phyloP scores from a whole-genome alignment of 1,139 yeast genomes.

The Lodderomyces margitis region DNA sequence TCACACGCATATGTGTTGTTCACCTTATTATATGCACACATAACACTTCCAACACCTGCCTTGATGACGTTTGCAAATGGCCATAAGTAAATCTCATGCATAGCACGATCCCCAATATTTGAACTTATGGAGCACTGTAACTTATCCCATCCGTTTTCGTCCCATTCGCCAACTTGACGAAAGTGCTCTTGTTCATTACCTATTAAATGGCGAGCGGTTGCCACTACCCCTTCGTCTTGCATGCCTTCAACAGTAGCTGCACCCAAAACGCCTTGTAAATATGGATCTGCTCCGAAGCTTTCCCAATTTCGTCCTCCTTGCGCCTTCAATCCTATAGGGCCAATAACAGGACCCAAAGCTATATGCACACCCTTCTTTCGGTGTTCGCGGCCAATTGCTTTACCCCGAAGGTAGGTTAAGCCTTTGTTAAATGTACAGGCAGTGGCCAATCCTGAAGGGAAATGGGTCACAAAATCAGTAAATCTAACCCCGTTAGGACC shows the following conservation, averaged over 20 bases:
- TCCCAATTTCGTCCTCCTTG: constrained; percentile 70
- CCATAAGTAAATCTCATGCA: constrained; percentile 65
- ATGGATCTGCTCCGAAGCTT: constrained; percentile 64
- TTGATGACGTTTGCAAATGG: constrained; percentile 64
- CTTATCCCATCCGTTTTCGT: constrained; percentile 44
- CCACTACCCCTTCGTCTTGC: constrained; percentile 58
- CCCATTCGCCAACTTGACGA: constrained; percentile 60
- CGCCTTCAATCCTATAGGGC: constrained; percentile 64
- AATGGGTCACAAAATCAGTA: constrained; percentile 56
- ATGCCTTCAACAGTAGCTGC: constrained; percentile 54
- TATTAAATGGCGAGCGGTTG: constrained; percentile 53
- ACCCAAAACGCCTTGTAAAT: constrained; percentile 56
- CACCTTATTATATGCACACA: constrained; percentile 62
- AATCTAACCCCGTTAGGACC: constrained; percentile 64
- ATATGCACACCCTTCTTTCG: constrained; percentile 59
- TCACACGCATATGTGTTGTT: constrained; percentile 63
- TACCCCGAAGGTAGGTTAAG: constrained; percentile 51
- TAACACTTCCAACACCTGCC: constrained; percentile 60
- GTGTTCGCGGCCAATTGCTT: constrained; percentile 57
- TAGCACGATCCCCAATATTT: constrained; percentile 58
- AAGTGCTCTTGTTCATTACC: constrained; percentile 67
- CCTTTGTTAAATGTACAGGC: constrained; percentile 59
- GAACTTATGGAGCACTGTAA: constrained; percentile 42
- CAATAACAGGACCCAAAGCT: constrained; percentile 59
- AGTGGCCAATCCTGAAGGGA: constrained; percentile 59